A percentile compares a stretch with the other conserved stretches of the same genome.
phyloP scores from a whole-genome alignment of 2,329 filamentous ascomycete genomes.

The Fusarium annulatum region DNA sequence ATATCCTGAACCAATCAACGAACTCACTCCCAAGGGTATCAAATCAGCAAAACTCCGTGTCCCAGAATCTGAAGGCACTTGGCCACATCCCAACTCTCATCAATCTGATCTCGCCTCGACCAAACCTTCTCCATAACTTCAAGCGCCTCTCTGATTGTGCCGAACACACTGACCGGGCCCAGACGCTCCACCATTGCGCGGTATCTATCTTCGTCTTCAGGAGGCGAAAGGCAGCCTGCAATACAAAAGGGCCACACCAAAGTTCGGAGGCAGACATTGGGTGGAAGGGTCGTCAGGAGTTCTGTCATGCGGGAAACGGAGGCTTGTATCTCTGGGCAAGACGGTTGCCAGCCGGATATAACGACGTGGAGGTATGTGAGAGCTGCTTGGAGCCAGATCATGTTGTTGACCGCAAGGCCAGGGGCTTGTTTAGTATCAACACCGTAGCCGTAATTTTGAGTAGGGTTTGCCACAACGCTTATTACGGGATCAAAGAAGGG shows the following conservation, averaged over 20 bases:
- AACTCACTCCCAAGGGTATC: slow-evolving; percentile 39
- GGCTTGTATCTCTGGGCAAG: slow-evolving; percentile 54
- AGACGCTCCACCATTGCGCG: slow-evolving; percentile 55
- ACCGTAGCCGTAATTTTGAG: slow-evolving; percentile 42
- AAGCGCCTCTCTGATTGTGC: slow-evolving; percentile 57
- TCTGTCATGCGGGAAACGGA: slow-evolving; percentile 49
- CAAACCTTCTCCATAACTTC: slow-evolving; percentile 61
- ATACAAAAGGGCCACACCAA: slow-evolving; percentile 57
- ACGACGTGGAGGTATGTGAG: slow-evolving; percentile 61
- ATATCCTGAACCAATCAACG: background rate
- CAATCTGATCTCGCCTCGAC: slow-evolving; percentile 52
- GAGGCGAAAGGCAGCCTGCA: slow-evolving; percentile 54
- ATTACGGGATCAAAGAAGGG: slow-evolving; percentile 14
- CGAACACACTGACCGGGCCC: slow-evolving; percentile 58
- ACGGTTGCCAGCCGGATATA: slow-evolving; percentile 63
- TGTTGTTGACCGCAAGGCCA: slow-evolving; percentile 46
- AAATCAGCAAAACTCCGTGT: slow-evolving; percentile 54
- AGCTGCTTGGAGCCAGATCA: slow-evolving; percentile 61
- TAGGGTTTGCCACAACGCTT: slow-evolving; percentile 35
- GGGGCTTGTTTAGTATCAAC: slow-evolving; percentile 37
- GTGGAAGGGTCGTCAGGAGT: slow-evolving; percentile 49
- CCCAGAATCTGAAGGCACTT: slow-evolving; percentile 56
- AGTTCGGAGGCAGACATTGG: slow-evolving; percentile 48
- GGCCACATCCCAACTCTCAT: slow-evolving; percentile 58
- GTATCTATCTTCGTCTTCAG: slow-evolving; percentile 56